phyloP scores from a whole-genome alignment of 441 rosid genomes.

The Theobroma grandiflorum region DNA sequence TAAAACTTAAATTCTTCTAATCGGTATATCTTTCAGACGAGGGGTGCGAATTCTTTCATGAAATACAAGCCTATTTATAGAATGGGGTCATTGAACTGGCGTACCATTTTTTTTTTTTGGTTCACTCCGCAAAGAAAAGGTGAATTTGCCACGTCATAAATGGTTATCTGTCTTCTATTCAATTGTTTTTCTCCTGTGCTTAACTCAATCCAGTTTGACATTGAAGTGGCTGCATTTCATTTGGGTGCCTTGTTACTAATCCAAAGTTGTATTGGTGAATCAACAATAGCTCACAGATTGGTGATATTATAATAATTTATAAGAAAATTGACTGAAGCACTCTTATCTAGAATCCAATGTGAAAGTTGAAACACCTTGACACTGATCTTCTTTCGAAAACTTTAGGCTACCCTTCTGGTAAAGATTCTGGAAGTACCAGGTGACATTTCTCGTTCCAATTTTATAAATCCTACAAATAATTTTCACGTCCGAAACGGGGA shows the following conservation, averaged over 20 bases:
- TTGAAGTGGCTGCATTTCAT: neutral
- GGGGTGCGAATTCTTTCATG: neutral
- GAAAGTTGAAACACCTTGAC: neutral
- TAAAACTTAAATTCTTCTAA: no score
- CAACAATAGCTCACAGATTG: neutral
- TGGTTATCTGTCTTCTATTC: neutral
- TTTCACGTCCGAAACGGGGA: no score
- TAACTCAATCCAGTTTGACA: neutral
- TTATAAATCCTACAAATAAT: no score
- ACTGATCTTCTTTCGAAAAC: neutral
- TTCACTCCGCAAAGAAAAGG: neutral
- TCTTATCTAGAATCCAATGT: neutral
- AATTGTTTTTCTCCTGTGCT: neutral
- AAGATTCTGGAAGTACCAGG: neutral
- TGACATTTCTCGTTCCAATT: no score
- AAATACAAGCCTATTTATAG: neutral
- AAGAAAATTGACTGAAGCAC: neutral
- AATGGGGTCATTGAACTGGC: neutral
- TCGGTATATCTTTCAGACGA: neutral
- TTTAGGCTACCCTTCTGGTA: neutral
- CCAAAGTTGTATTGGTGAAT: neutral
- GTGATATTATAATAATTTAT: neutral
- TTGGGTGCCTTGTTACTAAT: neutral
- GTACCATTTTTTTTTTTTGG: neutral
- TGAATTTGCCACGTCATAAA: neutral